Percentiles rank a stretch among this genome's conserved stretches.
phyloP scores from a whole-genome alignment of 257 asterid species.

The Mitragyna speciosa region DNA sequence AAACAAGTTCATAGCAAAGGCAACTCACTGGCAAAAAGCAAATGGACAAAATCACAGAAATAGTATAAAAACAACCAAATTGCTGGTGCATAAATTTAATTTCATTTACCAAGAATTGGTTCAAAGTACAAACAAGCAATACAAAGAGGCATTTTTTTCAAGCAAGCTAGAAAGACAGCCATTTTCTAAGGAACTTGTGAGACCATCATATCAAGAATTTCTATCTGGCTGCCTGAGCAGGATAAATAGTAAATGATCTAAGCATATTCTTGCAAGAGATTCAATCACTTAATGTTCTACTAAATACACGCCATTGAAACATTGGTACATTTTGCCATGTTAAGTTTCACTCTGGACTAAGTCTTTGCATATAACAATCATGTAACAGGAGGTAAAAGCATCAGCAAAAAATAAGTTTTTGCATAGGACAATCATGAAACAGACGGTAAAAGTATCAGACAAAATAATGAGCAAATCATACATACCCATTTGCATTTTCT shows the following conservation, averaged over 20 bases:
- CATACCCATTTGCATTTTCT: constrained; percentile 75
- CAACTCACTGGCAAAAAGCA: neutral
- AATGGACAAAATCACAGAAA: neutral
- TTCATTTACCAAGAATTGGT: neutral
- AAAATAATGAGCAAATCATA: neutral
- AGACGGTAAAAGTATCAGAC: neutral
- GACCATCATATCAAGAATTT: neutral
- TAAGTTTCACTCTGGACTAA: neutral
- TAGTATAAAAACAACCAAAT: neutral
- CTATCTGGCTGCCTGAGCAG: neutral
- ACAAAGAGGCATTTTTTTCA: neutral
- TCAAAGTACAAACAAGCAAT: neutral
- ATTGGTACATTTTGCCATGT: neutral
- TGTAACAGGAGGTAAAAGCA: neutral
- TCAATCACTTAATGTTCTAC: neutral
- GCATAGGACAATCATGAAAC: neutral
- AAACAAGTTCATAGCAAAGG: neutral
- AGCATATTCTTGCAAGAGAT: neutral
- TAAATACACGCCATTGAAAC: neutral
- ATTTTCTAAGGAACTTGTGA: no score
- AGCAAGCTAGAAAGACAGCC: neutral
- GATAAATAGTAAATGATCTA: neutral
- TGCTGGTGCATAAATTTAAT: neutral
- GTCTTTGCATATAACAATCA: neutral
- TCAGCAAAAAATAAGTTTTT: neutral